Base-by-base conservation (phyloP, 352 stramenopile species). In the Globisporangium alternatum region DNA sequence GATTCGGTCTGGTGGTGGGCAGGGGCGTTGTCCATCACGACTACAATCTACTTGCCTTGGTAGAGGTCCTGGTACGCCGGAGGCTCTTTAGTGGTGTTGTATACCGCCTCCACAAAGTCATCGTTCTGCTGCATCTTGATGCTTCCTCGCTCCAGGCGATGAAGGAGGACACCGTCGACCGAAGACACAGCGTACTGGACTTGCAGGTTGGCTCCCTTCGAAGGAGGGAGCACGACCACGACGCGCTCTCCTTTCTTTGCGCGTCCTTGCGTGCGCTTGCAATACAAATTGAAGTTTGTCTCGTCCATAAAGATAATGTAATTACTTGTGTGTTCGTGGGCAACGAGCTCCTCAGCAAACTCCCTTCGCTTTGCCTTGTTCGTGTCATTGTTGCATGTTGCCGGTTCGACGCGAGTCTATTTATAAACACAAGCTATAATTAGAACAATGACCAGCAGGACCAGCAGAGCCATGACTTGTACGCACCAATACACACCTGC, bases 221-320 rank as follows among this genome's bases (percentile, higher is more conserved):
- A 68, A 1, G 62, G 39, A 8, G 52, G 35, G 2, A 70, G 17
- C 21, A 30, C 43, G 1, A 64, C 57, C 9, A 47, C 47, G 0
- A 53, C 56, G 9, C 61, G 65, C 45, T 62, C 52, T 3, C 49
- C 64, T 10, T 58, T 57, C n/a, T 63, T 56, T 1, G 56, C 45
- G 3, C 56, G 22, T 0, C 60, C 64, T 19, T 44, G 55, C 3
- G 60, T 45, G 1, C 68, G 56, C n/a, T 71, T 64, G 28, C 41
- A 68, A 49, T 74, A 66, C 3, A 71, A 6, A 19, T 71, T 74
- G 44, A 51, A 71, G 28, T 74, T 71, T 1, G 64, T 74, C 13
- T 71, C 64, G n/a, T 68, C 56, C 10, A 55, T 65, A 35, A 62
- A 71, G 0, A 68, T 15, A 13, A 74, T 64, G 8, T 62, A 64